Evolutionary conservation across 257 asterid species (phyloP).

Genomic region (Paraleonurus japonicus): DNA sequence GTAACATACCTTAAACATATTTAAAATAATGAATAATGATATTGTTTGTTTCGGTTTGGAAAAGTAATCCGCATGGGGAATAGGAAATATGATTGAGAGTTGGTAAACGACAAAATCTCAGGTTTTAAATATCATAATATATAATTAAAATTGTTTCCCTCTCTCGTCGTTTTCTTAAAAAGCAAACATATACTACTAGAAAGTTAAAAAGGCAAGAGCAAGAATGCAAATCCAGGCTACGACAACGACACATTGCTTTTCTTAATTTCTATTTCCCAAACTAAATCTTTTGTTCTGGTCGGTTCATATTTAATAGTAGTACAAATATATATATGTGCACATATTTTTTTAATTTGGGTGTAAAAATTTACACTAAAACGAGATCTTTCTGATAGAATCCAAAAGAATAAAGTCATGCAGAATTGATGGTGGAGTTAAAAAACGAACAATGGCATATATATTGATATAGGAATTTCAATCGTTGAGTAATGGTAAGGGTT

Average conservation of each 20-base stretch:
- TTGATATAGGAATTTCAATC: background rate
- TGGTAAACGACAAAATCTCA: slow-evolving; percentile 2
- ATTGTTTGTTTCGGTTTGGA: background rate
- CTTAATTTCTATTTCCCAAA: slow-evolving; percentile 3
- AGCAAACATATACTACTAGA: slow-evolving; percentile 4
- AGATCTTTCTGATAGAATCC: background rate
- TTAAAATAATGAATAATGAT: background rate
- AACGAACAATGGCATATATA: background rate
- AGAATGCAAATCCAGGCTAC: slow-evolving; percentile 32
- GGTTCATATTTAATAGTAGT: background rate
- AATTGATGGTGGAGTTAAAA: background rate
- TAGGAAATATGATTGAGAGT: background rate
- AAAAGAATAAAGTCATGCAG: background rate
- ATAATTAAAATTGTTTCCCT: background rate
- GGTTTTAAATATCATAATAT: background rate
- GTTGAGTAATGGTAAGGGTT: background rate
- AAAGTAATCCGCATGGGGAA: slow-evolving; percentile 1
- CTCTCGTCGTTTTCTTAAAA: slow-evolving; percentile 13
- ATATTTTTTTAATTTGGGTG: no score
- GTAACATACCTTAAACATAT: no score
- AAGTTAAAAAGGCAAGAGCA: slow-evolving; percentile 23
- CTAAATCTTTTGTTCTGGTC: slow-evolving; percentile 7
- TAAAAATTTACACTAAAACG: background rate
- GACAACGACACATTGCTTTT: slow-evolving; percentile 16
- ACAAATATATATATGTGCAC: no score